Conservation (phyloP, 1,139 yeast genomes). For the Protomyces inundatus region DNA sequence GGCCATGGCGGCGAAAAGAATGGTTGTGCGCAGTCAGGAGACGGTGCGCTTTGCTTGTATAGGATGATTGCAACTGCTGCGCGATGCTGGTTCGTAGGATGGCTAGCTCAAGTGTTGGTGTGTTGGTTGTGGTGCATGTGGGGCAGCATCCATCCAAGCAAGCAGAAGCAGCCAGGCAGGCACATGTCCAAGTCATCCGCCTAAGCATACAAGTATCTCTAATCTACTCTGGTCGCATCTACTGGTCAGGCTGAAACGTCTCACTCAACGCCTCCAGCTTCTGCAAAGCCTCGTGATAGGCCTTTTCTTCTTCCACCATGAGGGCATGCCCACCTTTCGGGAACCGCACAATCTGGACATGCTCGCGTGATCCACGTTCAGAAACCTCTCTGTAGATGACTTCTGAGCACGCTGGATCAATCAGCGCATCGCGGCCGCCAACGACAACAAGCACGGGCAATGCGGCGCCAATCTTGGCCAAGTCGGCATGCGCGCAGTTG, state of each 20-base stretch:
- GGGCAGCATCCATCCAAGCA: no score
- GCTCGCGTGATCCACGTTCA: not conserved
- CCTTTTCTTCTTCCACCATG: slow-evolving; percentile 14
- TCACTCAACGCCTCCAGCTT: not conserved
- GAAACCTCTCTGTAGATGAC: slow-evolving; percentile 9
- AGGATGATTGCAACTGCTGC: no score
- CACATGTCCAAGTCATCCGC: no score
- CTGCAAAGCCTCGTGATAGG: slow-evolving; percentile 7
- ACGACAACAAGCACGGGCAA: slow-evolving; percentile 18
- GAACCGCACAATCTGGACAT: slow-evolving; percentile 6
- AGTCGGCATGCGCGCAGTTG: slow-evolving; percentile 2
- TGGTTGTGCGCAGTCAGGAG: no score
- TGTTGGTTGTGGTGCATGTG: no score
- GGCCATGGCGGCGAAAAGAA: not conserved
- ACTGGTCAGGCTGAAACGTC: not conserved
- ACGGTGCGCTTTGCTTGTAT: no score
- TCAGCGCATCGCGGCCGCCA: slow-evolving; percentile 15
- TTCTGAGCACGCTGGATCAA: slow-evolving; percentile 17
- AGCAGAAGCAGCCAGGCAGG: no score
- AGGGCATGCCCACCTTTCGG: slow-evolving; percentile 18
- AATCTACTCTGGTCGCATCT: not conserved
- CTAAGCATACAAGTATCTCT: no score
- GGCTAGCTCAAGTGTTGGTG: no score
- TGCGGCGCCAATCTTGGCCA: slow-evolving; percentile 8
- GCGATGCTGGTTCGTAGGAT: no score